Evolutionary conservation across 495 filamentous ascomycete genomes (phyloP).

Genomic region (Xylaria telfairii): DNA sequence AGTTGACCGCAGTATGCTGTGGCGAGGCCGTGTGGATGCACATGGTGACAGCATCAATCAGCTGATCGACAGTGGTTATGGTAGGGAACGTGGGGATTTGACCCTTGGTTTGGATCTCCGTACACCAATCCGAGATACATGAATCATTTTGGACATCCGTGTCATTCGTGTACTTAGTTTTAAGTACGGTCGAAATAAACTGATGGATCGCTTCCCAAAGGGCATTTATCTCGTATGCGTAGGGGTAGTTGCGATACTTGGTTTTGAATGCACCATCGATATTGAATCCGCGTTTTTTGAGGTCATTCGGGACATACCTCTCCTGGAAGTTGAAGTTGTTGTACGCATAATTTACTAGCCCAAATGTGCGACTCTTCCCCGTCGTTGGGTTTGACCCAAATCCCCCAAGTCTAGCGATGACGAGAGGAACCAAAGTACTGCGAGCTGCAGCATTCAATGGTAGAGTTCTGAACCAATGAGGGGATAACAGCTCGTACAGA

Average conservation of each 20-base stretch:
- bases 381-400: conserved; percentile 33
- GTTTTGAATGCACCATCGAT: conserved; percentile 40
- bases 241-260: conserved; percentile 55
- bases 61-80: conserved; percentile 14
- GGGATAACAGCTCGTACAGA: conserved; percentile 48
- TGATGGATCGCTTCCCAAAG: conserved; percentile 49
- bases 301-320: conserved; percentile 55
- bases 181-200: conserved; percentile 45
- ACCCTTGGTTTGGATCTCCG: conserved; percentile 42
- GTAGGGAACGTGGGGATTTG: conserved; percentile 43
- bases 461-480: conserved; percentile 59
- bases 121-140: conserved; percentile 45
- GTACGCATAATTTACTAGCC: conserved; percentile 44
- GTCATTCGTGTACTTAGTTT: conserved; percentile 7
- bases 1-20: conserved; percentile 57
- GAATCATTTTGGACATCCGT: conserved; percentile 28
- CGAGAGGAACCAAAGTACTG: conserved; percentile 49
- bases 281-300: conserved; percentile 50
- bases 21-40: conserved; percentile 59
- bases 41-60: conserved; percentile 50
- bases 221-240: conserved; percentile 49
- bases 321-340: conserved; percentile 48
- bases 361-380: conserved; percentile 15
- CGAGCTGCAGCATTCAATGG: conserved; percentile 57
- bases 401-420: conserved; percentile 50